Evolutionary conservation across 1,284 basidiomycete species (phyloP).

Genomic region (Rhodotorula sp.): DNA sequence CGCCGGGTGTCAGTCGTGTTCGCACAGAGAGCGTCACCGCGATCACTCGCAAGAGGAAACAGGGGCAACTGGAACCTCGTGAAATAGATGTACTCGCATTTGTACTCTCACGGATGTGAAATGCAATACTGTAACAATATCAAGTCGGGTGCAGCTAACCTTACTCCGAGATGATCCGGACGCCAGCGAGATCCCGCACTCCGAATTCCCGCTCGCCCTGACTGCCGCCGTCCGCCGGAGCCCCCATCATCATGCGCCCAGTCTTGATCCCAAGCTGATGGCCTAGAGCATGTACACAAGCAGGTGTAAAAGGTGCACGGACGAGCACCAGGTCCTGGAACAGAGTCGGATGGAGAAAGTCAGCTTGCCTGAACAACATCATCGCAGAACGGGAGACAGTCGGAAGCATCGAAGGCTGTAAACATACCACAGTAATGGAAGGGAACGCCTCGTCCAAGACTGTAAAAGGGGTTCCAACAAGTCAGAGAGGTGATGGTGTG

Average conservation of each 20-base stretch:
- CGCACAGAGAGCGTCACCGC: too few species aligned
- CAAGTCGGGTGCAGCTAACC: background rate
- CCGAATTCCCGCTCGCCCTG: conserved; percentile 7
- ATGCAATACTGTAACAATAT: too few species aligned
- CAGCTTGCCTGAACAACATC: background rate
- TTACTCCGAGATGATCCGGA: conserved; percentile 5
- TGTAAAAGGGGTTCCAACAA: background rate
- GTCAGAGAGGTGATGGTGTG: background rate
- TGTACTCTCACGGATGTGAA: too few species aligned
- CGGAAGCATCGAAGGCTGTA: background rate
- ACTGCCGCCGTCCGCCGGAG: background rate
- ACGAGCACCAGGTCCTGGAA: conserved; percentile 22
- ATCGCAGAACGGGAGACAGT: background rate
- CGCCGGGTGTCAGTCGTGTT: background rate
- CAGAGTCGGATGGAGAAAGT: background rate
- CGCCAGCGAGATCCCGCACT: conserved; percentile 4
- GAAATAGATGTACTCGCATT: too few species aligned
- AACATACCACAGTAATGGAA: conserved; percentile 19
- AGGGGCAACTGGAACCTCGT: too few species aligned
- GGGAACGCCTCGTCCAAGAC: conserved; percentile 34
- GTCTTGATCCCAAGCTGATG: background rate
- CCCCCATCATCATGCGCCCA: conserved; percentile 16
- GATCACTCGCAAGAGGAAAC: too few species aligned
- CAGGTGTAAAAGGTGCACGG: conserved; percentile 19
- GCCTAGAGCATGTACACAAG: conserved; percentile 10